These are phyloP conservation scores for Graphilbum fragrans DNA, from an alignment of 2,329 filamentous ascomycete genomes.

Conservation along the genomic window DNA sequence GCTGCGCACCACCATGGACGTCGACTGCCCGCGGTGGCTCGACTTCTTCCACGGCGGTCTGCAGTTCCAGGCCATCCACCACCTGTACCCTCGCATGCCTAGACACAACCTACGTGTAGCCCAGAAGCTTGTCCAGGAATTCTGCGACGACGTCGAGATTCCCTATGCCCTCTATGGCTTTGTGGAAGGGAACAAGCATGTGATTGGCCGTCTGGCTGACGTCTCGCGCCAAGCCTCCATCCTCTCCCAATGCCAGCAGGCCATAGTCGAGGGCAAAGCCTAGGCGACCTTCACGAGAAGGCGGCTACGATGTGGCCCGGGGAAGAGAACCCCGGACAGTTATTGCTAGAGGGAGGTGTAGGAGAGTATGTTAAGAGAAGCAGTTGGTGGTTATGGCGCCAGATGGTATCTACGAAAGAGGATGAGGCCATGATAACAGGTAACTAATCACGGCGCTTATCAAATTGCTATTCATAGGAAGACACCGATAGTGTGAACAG, in stretches of 20 bases:
- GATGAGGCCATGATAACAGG: too few relatives aligned
- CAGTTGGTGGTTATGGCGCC: too few relatives aligned
- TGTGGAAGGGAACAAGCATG: conserved; percentile 68
- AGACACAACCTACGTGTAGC: conserved; percentile 69
- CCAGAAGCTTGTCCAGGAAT: conserved; percentile 66
- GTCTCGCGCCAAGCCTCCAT: conserved; percentile 71
- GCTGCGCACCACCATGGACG: conserved; percentile 87
- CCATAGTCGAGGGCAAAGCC: conserved; percentile 18
- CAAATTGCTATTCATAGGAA: too few relatives aligned
- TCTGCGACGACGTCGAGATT: conserved; percentile 71
- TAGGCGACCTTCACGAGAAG: background rate
- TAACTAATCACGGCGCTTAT: too few relatives aligned
- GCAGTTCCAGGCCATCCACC: conserved; percentile 83
- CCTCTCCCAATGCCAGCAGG: conserved; percentile 59
- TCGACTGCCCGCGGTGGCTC: conserved; percentile 78
- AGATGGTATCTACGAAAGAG: too few relatives aligned
- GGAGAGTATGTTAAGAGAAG: too few relatives aligned
- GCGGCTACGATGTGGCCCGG: too few relatives aligned
- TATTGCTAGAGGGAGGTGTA: too few relatives aligned
- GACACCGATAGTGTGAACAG: too few relatives aligned
- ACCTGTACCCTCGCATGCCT: conserved; percentile 73
- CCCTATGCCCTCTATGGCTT: conserved; percentile 83
- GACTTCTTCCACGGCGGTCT: conserved; percentile 83
- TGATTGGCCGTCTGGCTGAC: conserved; percentile 65
- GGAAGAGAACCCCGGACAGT: too few relatives aligned